Evolutionary conservation across 2,329 filamentous ascomycete species (phyloP), one percentile per base, ranked within the genome.

Genomic region (Aspergillus jensenii): DNA sequence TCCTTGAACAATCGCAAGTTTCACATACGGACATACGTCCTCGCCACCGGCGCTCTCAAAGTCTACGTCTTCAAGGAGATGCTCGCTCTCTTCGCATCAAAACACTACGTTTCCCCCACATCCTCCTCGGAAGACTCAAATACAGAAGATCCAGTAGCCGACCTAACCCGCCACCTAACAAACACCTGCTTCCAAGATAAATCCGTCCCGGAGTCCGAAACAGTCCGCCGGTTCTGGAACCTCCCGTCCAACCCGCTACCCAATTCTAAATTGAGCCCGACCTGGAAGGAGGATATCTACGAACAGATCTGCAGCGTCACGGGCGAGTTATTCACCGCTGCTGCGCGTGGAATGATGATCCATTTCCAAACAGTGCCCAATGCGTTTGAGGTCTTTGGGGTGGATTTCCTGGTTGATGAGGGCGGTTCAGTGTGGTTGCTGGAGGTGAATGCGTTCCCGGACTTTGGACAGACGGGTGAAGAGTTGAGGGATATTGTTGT

Each of bases 381-480:
- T 72, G 90, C 89, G 0, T 98, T 98, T 71, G 95, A 99, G 78
- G 80, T 96, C 7, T 99, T 90, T 72, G 95, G 95, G 0, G 75
- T 98, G 43, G 95, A 99, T 72, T 99, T 95, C 71, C 74, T 99
- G 68, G 87, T 97, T 9, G 90, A 92, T 68, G 81, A 71, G 0
- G 68, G 72, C 8, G 87, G 86, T 0, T 81, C 69, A 3, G 84
- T 86, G 3, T 97, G 87, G 86, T 73, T 99, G 68, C 78, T 99
- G 56, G 95, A 99, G 78, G 85, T 96, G 33, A 99, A 99, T 78
- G 91, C 93, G 0, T 99, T 96, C 76, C 95, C 95, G 9, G 95
- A 99, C 77, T 98, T 98, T 71, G 87, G 84, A 69, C 93, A 98
- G 84, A 96, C 92, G 15, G 95, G 95, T 0, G 82, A 83, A 7